These are phyloP conservation scores for Trichoderma sp. DNA, from an alignment of 2,329 filamentous ascomycete species.

Conservation along the genomic window DNA sequence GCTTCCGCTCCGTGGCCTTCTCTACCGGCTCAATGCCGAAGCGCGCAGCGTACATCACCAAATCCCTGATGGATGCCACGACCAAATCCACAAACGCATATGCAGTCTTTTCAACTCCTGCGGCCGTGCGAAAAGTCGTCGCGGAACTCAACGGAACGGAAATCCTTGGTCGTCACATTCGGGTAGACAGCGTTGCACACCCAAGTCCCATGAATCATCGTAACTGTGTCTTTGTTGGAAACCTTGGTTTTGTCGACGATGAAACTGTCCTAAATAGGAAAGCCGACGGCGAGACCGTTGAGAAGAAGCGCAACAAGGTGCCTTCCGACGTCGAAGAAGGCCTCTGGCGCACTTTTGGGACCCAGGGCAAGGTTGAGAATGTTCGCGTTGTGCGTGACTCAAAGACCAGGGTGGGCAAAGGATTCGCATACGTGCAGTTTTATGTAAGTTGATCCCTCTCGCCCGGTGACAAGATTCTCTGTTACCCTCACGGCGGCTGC, in stretches of 20 bases:
- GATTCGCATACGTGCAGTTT: constrained; percentile 97
- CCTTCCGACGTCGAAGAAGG: constrained; percentile 91
- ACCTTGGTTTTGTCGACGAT: constrained; percentile 93
- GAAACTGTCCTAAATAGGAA: constrained; percentile 68
- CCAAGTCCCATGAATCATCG: constrained; percentile 78
- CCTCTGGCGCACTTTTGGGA: constrained; percentile 75
- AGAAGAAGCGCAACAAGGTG: constrained; percentile 69
- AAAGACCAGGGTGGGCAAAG: constrained; percentile 90
- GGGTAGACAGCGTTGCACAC: constrained; percentile 87
- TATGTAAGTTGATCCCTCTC: constrained; percentile 46
- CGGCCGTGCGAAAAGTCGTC: constrained; percentile 73
- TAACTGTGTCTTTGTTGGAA: constrained; percentile 93
- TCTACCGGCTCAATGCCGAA: constrained; percentile 75
- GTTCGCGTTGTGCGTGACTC: constrained; percentile 89
- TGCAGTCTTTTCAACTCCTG: constrained; percentile 74
- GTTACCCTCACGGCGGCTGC: not conserved
- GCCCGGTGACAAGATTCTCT: not conserved
- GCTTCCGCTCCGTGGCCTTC: constrained; percentile 92
- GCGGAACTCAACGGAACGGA: constrained; percentile 77
- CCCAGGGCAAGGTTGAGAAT: constrained; percentile 79
- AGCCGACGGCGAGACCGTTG: constrained; percentile 62
- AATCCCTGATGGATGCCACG: constrained; percentile 84
- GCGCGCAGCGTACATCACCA: constrained; percentile 89
- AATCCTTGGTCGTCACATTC: constrained; percentile 81
- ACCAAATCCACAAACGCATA: constrained; percentile 95